A percentile compares a stretch with the other conserved stretches of the same genome.
Evolutionary conservation across 1,284 basidiomycete species (phyloP).

Genomic region (Termitomyces sp.): DNA sequence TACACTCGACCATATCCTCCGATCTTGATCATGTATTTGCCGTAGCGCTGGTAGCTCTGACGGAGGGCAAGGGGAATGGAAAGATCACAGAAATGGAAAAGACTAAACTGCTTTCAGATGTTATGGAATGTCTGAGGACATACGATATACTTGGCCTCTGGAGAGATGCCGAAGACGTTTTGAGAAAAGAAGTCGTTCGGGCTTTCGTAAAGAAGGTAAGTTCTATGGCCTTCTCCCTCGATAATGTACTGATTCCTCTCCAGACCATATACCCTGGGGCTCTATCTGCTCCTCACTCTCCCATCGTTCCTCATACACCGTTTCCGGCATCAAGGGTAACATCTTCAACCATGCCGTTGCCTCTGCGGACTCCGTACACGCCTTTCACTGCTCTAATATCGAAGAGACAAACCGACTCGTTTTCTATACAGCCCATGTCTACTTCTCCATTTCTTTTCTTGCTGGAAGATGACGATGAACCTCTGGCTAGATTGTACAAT

Average conservation of each 20-base stretch:
- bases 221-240: background rate
- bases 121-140: slow-evolving; percentile 76
- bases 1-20: slow-evolving; percentile 75
- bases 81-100: slow-evolving; percentile 56
- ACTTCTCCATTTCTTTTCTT: slow-evolving; percentile 41
- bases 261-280: slow-evolving; percentile 72
- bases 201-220: slow-evolving; percentile 73
- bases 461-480: slow-evolving; percentile 58
- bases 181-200: slow-evolving; percentile 65
- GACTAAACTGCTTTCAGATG: slow-evolving; percentile 54
- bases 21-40: slow-evolving; percentile 81
- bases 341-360: slow-evolving; percentile 26
- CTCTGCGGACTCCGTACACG: slow-evolving; percentile 63
- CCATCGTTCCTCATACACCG: slow-evolving; percentile 71
- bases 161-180: slow-evolving; percentile 82
- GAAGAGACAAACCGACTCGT: slow-evolving; percentile 40
- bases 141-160: slow-evolving; percentile 81
- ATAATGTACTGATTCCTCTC: background rate
- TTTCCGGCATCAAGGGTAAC: slow-evolving; percentile 31
- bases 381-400: slow-evolving; percentile 64
- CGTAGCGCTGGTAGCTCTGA: slow-evolving; percentile 44
- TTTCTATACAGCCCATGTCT: slow-evolving; percentile 19
- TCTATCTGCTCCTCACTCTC: slow-evolving; percentile 63
- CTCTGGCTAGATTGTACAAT: slow-evolving; percentile 75
- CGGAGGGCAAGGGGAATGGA: slow-evolving; percentile 39